A percentile compares a stretch with the other conserved stretches of the same genome.
These are phyloP conservation scores for Candida multigemmis DNA, from an alignment of 805 yeast genomes.

Conservation along the genomic window DNA sequence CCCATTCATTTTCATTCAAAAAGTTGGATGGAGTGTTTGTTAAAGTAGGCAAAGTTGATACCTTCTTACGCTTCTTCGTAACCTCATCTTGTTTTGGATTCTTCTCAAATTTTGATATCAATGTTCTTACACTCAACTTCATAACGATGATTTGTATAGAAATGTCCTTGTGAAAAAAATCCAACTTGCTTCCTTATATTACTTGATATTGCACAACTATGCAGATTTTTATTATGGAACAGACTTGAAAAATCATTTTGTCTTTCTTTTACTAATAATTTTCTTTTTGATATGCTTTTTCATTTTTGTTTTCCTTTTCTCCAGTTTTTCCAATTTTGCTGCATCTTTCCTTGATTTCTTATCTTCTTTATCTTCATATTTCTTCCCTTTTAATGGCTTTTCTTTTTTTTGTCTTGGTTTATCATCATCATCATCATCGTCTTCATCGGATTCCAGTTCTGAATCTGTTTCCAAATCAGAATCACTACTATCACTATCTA, in stretches of 20 bases:
- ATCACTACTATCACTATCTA: conserved; percentile 11
- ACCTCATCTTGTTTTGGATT: no score
- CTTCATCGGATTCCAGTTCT: conserved; percentile 13
- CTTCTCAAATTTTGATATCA: conserved; percentile 4
- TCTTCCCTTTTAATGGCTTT: conserved; percentile 57
- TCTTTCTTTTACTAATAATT: conserved; percentile 60
- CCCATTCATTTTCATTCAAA: no score
- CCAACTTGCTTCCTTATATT: neutral
- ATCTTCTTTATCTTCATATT: conserved; percentile 45
- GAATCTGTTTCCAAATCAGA: conserved; percentile 14
- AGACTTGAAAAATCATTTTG: conserved; percentile 4
- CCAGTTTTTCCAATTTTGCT: conserved; percentile 20
- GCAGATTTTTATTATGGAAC: conserved; percentile 51
- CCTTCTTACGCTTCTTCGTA: no score
- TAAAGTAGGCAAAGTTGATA: no score
- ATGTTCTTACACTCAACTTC: conserved; percentile 3
- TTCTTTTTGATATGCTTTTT: conserved; percentile 22
- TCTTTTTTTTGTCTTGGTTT: conserved; percentile 10
- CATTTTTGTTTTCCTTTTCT: conserved; percentile 31
- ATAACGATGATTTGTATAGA: neutral
- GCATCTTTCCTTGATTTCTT: conserved; percentile 34
- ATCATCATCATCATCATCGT: conserved; percentile 21
- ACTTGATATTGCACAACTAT: conserved; percentile 62
- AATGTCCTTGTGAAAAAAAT: neutral
- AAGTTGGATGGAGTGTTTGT: no score